Evolutionary conservation across 2,329 filamentous ascomycete genomes (phyloP).

Genomic region (Tolypocladium amazonense): DNA sequence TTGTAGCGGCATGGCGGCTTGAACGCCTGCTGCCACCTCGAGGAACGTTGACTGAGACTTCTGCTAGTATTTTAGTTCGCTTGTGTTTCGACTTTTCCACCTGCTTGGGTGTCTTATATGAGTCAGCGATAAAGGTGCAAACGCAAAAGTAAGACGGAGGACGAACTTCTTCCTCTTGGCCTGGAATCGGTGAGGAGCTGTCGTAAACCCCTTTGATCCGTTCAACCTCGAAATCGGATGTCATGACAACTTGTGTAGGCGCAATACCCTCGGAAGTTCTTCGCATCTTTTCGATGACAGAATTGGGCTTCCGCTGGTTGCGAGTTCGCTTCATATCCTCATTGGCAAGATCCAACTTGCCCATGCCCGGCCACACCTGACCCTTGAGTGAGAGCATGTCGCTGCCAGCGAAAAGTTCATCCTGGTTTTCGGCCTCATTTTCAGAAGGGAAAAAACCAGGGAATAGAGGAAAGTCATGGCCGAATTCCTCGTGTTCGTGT

Average conservation of each 20-base stretch:
- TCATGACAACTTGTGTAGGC: slow-evolving; percentile 55
- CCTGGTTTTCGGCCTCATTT: slow-evolving; percentile 16
- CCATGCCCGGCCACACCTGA: slow-evolving; percentile 67
- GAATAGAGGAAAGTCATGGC: slow-evolving; percentile 15
- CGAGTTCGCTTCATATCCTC: slow-evolving; percentile 61
- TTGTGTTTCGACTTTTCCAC: slow-evolving; percentile 18
- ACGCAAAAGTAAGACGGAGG: background rate
- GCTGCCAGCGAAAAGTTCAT: slow-evolving; percentile 12
- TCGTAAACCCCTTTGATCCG: slow-evolving; percentile 50
- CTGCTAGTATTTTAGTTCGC: slow-evolving; percentile 18
- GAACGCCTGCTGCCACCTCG: slow-evolving; percentile 13
- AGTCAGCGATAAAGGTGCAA: slow-evolving; percentile 1
- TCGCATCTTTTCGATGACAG: slow-evolving; percentile 57
- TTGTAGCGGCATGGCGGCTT: slow-evolving; percentile 9
- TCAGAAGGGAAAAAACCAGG: slow-evolving; percentile 16
- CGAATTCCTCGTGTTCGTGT: slow-evolving; percentile 15
- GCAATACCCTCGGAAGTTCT: slow-evolving; percentile 52
- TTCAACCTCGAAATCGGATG: slow-evolving; percentile 37
- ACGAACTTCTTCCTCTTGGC: slow-evolving; percentile 32
- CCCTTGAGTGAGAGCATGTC: slow-evolving; percentile 50
- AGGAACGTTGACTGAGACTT: slow-evolving; percentile 24
- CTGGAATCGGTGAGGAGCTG: slow-evolving; percentile 36
- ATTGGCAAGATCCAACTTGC: slow-evolving; percentile 70
- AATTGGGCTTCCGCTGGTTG: slow-evolving; percentile 69
- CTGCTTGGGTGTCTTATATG: slow-evolving; percentile 19